Conservation (phyloP, 495 filamentous ascomycete genomes). For the Articulospora tetracladia region DNA sequence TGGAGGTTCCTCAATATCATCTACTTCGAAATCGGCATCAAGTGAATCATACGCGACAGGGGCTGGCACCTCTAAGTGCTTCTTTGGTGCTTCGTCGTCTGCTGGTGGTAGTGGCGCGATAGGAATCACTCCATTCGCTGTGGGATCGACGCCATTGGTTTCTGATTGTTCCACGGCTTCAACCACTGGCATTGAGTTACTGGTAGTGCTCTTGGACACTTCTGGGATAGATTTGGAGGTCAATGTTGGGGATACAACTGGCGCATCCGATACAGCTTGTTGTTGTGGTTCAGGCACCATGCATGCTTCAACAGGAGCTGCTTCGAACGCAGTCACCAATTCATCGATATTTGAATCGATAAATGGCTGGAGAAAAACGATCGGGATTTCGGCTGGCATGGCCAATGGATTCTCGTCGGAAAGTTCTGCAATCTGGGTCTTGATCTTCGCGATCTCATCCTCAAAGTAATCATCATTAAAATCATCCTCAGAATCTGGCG, state of each 20-base stretch:
- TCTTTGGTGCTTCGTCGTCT: background rate
- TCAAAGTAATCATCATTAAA: slow-evolving; percentile 45
- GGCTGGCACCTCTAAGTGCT: background rate
- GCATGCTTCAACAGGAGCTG: slow-evolving; percentile 29
- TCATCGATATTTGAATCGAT: slow-evolving; percentile 6
- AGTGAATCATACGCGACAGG: background rate
- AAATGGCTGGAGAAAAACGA: slow-evolving; percentile 1
- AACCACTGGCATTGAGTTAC: background rate
- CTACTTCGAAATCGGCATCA: background rate
- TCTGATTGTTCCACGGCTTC: background rate
- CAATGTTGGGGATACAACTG: background rate
- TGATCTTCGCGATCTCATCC: slow-evolving; percentile 37
- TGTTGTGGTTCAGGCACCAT: slow-evolving; percentile 21
- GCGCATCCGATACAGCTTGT: background rate
- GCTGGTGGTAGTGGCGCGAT: background rate
- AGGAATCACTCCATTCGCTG: background rate
- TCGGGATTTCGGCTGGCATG: slow-evolving; percentile 23
- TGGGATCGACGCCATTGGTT: background rate
- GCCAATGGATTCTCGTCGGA: slow-evolving; percentile 33
- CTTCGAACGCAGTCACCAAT: background rate
- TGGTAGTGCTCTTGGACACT: background rate
- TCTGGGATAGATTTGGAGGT: background rate
- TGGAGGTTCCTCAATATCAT: background rate
- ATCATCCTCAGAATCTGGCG: slow-evolving; percentile 48
- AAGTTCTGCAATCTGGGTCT: slow-evolving; percentile 37